Base-by-base conservation (phyloP, 768 basidiomycete species). In the Paxillus rubicundulus region DNA sequence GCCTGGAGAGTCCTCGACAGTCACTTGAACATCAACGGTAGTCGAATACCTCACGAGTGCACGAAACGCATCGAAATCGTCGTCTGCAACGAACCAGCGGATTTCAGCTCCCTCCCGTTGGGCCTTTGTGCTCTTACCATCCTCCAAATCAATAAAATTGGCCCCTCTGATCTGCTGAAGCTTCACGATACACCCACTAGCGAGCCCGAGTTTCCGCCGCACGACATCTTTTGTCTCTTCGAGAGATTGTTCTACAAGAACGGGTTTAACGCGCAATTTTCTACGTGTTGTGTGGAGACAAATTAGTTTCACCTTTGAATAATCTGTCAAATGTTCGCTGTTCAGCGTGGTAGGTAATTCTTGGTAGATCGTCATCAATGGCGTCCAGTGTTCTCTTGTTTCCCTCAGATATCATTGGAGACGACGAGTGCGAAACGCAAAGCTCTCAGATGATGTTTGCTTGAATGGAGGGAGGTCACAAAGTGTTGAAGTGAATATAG, bases 41-140 rank as follows among this genome's bases (percentile, higher is more conserved):
- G 43, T 30, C 3, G 72, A 66, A 18, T 67, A 64, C 4, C 68
- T 70, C 18, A 82, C 73, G 34, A 79, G 67, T 13, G 77, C 70
- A 51, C 71, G 68, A 66, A 91, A 88, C 2, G 87, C 88, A 49
- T 85, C 84, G 56, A 89, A 91, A 66, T 92, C 89, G 36, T 86
- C 89, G 40, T 89, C 89, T 92, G 49, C 13, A 33, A 33, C 56
- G 37, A 49, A 38, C 33, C 10, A 28, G 1, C 28, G 10, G 12
- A n/a, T 21, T 20, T 61, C 21, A 55, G 54, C 5, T 16, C n/a
- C 44, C 28, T 14, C 30, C 34, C 21, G 5, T 20, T 42, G 36
- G 49, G 17, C n/a, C 47, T 51, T 47, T 32, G 42, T 41, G 36
- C n/a, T 39, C 50, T 55, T 59, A 89, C 90, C 86, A 63, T 92